Evolutionary conservation across 2,329 filamentous ascomycete genomes (phyloP).

Genomic region (Colletotrichum salicis): DNA sequence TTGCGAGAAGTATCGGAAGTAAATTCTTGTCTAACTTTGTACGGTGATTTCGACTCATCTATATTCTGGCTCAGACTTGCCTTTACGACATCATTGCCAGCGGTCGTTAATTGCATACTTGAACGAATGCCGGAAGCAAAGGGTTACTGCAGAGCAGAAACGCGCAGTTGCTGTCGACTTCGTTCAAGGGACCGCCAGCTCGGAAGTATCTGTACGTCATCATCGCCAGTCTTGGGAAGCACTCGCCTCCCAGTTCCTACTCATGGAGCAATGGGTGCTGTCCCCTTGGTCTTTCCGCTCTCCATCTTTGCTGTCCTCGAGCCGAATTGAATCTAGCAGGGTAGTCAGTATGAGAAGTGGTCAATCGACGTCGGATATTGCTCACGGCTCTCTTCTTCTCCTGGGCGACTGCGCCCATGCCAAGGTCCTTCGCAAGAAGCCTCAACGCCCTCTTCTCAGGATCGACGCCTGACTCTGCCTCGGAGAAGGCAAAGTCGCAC

Average conservation of each 20-base stretch:
- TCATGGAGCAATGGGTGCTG: slow-evolving; percentile 64
- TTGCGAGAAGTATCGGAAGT: neutral
- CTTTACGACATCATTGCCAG: slow-evolving; percentile 66
- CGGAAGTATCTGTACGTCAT: slow-evolving; percentile 84
- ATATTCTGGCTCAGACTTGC: slow-evolving; percentile 70
- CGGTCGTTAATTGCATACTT: slow-evolving; percentile 38
- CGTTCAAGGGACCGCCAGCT: slow-evolving; percentile 54
- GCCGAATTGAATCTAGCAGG: slow-evolving; percentile 80
- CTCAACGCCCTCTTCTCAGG: slow-evolving; percentile 85
- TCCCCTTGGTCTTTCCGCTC: slow-evolving; percentile 74
- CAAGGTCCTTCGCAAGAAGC: slow-evolving; percentile 78
- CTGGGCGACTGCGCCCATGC: slow-evolving; percentile 75
- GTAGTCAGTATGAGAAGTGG: neutral
- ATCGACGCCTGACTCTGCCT: slow-evolving; percentile 62
- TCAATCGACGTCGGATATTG: rapidly evolving
- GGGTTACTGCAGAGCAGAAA: slow-evolving; percentile 64
- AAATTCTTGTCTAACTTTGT: neutral
- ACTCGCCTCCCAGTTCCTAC: slow-evolving; percentile 10
- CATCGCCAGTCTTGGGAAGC: slow-evolving; percentile 58
- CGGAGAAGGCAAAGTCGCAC: slow-evolving; percentile 74
- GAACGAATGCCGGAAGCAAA: slow-evolving; percentile 40
- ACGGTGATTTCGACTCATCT: neutral
- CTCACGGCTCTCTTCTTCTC: slow-evolving; percentile 93
- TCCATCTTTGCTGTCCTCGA: slow-evolving; percentile 87
- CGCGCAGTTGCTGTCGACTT: slow-evolving; percentile 50